Percentiles rank a stretch among this genome's conserved stretches.
phyloP scores from a whole-genome alignment of 2,329 filamentous ascomycete species.

The Cladosporium sp. region DNA sequence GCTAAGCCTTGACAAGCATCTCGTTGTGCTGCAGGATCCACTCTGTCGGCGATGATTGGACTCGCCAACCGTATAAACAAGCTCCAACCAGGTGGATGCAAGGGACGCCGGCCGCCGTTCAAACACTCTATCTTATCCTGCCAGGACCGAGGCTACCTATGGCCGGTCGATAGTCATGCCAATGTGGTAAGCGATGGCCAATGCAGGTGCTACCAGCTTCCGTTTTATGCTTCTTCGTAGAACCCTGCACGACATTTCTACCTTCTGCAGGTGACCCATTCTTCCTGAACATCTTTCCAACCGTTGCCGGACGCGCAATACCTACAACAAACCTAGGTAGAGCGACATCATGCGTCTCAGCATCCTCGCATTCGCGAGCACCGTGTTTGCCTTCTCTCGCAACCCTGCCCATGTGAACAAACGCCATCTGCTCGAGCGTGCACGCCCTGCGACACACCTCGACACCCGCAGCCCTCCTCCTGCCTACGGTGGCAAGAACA shows the following conservation, averaged over 20 bases:
- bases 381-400: slow-evolving; percentile 12
- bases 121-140: neutral
- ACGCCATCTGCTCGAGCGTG: slow-evolving; percentile 12
- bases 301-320: no score
- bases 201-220: neutral
- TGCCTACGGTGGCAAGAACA: slow-evolving; percentile 15
- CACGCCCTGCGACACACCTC: slow-evolving; percentile 1
- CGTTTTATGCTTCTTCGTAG: neutral
- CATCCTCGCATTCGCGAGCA: slow-evolving; percentile 11
- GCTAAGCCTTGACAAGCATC: slow-evolving; percentile 10
- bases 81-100: neutral
- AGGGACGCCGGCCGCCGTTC: neutral
- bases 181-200: neutral
- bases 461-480: slow-evolving; percentile 9
- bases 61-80: no score
- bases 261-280: neutral
- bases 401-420: slow-evolving; percentile 24
- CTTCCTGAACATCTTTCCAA: neutral
- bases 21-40: no score
- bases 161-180: neutral
- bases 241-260: neutral
- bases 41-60: no score
- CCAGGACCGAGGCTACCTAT: no score
- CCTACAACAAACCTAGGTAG: neutral
- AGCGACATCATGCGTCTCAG: neutral